Conservation (phyloP, 1,284 basidiomycete species). For the Flammula alnicola region DNA sequence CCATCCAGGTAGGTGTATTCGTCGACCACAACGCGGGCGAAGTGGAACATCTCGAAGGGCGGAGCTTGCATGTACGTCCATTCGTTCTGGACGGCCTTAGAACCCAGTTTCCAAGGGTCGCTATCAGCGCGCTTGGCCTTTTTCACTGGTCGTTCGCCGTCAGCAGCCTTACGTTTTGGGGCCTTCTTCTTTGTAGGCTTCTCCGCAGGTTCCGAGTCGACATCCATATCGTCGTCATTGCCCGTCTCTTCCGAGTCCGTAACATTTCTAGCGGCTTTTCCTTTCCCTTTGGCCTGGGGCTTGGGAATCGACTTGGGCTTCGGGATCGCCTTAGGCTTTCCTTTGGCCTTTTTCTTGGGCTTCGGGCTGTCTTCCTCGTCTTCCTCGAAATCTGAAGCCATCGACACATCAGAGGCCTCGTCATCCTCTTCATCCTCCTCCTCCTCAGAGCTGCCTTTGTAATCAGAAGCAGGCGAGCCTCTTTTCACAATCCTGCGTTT, state of each 20-base stretch:
- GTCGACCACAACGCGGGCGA: conserved; percentile 87
- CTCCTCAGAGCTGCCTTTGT: conserved; percentile 41
- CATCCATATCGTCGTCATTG: conserved; percentile 59
- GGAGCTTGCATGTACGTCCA: conserved; percentile 84
- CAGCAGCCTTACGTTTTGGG: conserved; percentile 52
- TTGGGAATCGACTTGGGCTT: conserved; percentile 36
- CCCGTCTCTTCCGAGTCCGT: conserved; percentile 37
- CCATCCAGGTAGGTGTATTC: conserved; percentile 95
- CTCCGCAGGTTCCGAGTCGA: conserved; percentile 53
- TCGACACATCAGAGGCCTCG: conserved; percentile 21
- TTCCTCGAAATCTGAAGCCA: conserved; percentile 19
- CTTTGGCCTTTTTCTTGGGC: conserved; percentile 19
- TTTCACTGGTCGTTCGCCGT: conserved; percentile 57
- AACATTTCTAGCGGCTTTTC: conserved; percentile 36
- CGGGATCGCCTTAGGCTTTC: conserved; percentile 18
- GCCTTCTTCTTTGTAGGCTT: conserved; percentile 44
- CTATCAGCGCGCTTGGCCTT: conserved; percentile 69
- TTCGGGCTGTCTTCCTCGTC: conserved; percentile 25
- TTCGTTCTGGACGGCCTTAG: conserved; percentile 66
- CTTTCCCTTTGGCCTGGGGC: conserved; percentile 24
- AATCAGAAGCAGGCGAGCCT: conserved; percentile 44
- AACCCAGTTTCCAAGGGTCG: conserved; percentile 84
- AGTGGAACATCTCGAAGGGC: conserved; percentile 92
- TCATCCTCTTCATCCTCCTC: conserved; percentile 30
- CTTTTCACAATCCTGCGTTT: conserved; percentile 29